A percentile compares a stretch with the other conserved stretches of the same genome.
Evolutionary conservation across 2,329 filamentous ascomycete species (phyloP).

Genomic region (Nakataea oryzae): DNA sequence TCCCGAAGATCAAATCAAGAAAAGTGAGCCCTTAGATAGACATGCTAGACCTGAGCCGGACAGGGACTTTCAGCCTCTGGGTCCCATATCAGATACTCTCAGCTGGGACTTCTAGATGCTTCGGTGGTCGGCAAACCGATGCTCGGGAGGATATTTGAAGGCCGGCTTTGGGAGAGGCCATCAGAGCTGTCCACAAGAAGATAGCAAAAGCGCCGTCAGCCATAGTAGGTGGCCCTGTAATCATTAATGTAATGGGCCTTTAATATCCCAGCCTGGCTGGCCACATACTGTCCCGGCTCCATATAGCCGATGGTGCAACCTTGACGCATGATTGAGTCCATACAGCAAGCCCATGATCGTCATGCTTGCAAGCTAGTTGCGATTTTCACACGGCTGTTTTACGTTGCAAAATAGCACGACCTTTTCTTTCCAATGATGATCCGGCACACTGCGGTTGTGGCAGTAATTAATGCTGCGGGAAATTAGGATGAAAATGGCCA

Average conservation of each 20-base stretch:
- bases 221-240: not conserved
- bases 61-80: too few species aligned
- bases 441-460: not conserved
- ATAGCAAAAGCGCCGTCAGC: not conserved
- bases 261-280: not conserved
- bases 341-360: not conserved
- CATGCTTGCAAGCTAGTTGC: not conserved
- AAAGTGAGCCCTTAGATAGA: too few species aligned
- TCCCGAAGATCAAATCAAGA: too few species aligned
- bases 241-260: not conserved
- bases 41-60: too few species aligned
- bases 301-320: not conserved
- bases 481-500: not conserved
- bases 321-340: not conserved
- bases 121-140: too few species aligned
- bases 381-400: too few species aligned
- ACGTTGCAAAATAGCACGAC: not conserved
- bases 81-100: not conserved
- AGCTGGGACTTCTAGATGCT: not conserved
- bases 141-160: not conserved
- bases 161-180: not conserved
- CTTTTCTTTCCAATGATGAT: not conserved
- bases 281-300: not conserved
- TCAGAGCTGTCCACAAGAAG: not conserved
- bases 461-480: not conserved